Evolutionary conservation across 1,284 basidiomycete species (phyloP), one percentile per base, ranked within the genome.

Genomic region (Leccinum pachyderme): DNA sequence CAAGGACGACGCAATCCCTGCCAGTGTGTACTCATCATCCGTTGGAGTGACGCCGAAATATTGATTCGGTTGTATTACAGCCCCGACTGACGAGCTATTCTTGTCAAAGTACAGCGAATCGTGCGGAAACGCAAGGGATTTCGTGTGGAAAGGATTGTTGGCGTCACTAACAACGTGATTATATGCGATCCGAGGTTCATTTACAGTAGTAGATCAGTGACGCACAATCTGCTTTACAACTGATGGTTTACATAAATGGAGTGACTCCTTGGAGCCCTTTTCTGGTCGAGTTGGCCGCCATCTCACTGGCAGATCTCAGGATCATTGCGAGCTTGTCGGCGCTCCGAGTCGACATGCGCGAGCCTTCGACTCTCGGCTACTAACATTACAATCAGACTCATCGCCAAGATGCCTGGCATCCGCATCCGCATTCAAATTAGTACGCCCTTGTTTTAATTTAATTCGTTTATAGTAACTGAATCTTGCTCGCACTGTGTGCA

Each of bases 61-160:
- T 9, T 35, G 27, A 55, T 7, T 8, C 49, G n/a, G 27, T 7
- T 13, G 15, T 27, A 44, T 44, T 28, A 18, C 32, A 83, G 81
- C 63, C 11, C 66, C 74, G 12, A 80, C 77, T 43, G 89, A 91
- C 61, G 84, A 87, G 65, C 59, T 82, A 8, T 91, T 91, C 72
- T 69, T 91, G 63, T 72, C 82, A 8, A 89, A 89, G 70, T 91
- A 87, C 62, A 80, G 81, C 2, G 87, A 90, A 65, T 79, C 86
- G 8, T 78, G 78, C 50, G 89, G 89, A 47, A 91, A 91, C 66
- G 76, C 89, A 24, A 76, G 87, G 54, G 81, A 84, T 53, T 90
- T 91, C 62, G 84, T 91, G 35, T 83, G 84, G 83, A 84, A 82
- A 57, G 88, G 88, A 2, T 61, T 91, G 32, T 68, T 90, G 58